phyloP scores from a whole-genome alignment of 768 basidiomycete genomes.

The Paxillus involutus region DNA sequence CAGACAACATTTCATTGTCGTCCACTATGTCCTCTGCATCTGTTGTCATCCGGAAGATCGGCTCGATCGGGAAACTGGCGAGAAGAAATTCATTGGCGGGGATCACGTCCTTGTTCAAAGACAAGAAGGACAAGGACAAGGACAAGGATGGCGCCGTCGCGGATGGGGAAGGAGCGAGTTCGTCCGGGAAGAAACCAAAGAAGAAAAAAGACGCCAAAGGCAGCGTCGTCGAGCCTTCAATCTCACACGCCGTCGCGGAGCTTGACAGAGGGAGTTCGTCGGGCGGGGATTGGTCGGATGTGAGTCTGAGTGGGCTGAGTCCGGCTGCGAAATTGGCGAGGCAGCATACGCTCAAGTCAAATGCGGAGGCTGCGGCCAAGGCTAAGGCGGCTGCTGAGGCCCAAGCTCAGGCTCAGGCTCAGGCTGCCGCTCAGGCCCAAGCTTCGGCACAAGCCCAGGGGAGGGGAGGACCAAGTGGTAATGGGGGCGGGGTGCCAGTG shows the following conservation, averaged over 20 bases:
- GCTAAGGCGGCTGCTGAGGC: slow-evolving; percentile 35
- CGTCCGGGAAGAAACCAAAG: slow-evolving; percentile 45
- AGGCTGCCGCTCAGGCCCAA: slow-evolving; percentile 27
- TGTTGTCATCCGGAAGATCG: slow-evolving; percentile 95
- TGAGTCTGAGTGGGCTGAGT: slow-evolving; percentile 70
- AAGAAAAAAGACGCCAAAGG: slow-evolving; percentile 61
- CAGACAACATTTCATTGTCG: slow-evolving; percentile 93
- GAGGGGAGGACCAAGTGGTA: slow-evolving; percentile 16
- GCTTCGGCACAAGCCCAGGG: slow-evolving; percentile 15
- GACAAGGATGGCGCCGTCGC: slow-evolving; percentile 40
- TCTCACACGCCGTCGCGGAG: slow-evolving; percentile 85
- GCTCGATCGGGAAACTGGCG: slow-evolving; percentile 86
- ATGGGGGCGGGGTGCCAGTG: slow-evolving; percentile 38
- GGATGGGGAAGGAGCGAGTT: slow-evolving; percentile 23
- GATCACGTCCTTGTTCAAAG: slow-evolving; percentile 93
- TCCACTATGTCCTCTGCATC: slow-evolving; percentile 94
- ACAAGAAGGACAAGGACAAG: slow-evolving; percentile 54
- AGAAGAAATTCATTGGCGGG: slow-evolving; percentile 86
- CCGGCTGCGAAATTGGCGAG: slow-evolving; percentile 89
- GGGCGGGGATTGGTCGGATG: slow-evolving; percentile 54
- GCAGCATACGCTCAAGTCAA: slow-evolving; percentile 89
- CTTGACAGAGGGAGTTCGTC: slow-evolving; percentile 56
- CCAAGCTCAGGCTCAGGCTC: slow-evolving; percentile 15
- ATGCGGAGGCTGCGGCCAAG: slow-evolving; percentile 50
- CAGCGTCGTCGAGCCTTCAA: slow-evolving; percentile 62